phyloP scores from a whole-genome alignment of 73 alveolate species.

The Stentor coeruleus region DNA sequence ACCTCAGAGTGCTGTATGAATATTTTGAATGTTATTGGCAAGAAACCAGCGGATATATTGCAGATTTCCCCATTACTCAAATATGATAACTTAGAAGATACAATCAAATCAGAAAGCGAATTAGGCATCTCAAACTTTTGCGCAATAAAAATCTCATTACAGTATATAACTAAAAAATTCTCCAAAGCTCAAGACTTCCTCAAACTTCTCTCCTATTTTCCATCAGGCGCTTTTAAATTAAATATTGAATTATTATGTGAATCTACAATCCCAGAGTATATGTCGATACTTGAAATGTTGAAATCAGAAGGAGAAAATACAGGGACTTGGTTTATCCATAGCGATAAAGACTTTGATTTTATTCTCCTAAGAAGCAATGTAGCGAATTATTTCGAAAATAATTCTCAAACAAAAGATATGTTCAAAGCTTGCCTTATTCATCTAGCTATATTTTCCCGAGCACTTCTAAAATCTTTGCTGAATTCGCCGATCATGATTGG shows the following conservation, averaged over 20 bases:
- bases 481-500: neutral
- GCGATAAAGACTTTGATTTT: neutral
- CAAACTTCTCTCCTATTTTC: neutral
- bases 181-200: neutral
- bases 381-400: neutral
- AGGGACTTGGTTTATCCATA: conserved; percentile 8
- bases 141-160: neutral
- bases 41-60: neutral
- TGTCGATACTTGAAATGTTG: neutral
- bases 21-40: neutral
- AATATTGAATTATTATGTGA: neutral
- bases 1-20: neutral
- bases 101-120: neutral
- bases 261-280: neutral
- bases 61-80: neutral
- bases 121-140: neutral
- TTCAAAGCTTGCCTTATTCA: neutral
- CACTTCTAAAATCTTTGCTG: neutral
- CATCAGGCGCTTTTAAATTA: conserved; percentile 20
- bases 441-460: neutral
- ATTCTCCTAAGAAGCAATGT: neutral
- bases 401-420: neutral
- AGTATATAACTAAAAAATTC: neutral
- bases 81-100: neutral
- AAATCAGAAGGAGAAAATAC: neutral